These are phyloP conservation scores for Calamus simplicifolius DNA, from an alignment of 176 grass and related monocot genomes.

Conservation along the genomic window DNA sequence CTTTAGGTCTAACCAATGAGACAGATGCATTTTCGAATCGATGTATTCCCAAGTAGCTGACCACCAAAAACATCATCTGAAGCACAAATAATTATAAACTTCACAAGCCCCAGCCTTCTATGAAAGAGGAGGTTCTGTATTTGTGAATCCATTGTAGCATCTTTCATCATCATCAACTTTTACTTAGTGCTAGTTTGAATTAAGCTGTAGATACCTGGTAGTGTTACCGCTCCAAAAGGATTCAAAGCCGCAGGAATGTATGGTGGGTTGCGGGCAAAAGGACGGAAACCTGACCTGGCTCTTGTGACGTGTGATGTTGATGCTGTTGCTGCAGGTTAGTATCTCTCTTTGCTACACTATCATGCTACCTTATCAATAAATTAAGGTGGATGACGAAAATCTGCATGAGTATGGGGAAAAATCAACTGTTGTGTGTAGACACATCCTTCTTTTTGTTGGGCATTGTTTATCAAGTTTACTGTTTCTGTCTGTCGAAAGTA, in stretches of 20 bases:
- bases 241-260: constrained; percentile 89
- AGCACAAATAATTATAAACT: too few species aligned
- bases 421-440: not conserved
- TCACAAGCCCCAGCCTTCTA: too few species aligned
- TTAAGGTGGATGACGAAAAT: not conserved
- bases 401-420: not conserved
- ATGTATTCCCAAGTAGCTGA: too few species aligned
- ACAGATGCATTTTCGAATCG: too few species aligned
- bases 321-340: constrained; percentile 54
- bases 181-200: not conserved
- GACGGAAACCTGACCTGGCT: constrained; percentile 85
- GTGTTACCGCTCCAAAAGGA: constrained; percentile 68
- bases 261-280: constrained; percentile 70
- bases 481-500: too few species aligned
- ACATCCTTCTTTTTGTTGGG: too few species aligned
- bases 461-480: too few species aligned
- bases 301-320: constrained; percentile 84
- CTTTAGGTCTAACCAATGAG: too few species aligned
- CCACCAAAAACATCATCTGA: too few species aligned
- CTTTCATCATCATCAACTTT: not conserved
- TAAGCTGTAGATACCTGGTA: constrained; percentile 62
- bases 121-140: too few species aligned
- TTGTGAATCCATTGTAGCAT: too few species aligned
- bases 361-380: too few species aligned
- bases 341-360: not conserved